Base-by-base conservation (phyloP, 2,329 filamentous ascomycete species). In the Periconia macrospinosa region DNA sequence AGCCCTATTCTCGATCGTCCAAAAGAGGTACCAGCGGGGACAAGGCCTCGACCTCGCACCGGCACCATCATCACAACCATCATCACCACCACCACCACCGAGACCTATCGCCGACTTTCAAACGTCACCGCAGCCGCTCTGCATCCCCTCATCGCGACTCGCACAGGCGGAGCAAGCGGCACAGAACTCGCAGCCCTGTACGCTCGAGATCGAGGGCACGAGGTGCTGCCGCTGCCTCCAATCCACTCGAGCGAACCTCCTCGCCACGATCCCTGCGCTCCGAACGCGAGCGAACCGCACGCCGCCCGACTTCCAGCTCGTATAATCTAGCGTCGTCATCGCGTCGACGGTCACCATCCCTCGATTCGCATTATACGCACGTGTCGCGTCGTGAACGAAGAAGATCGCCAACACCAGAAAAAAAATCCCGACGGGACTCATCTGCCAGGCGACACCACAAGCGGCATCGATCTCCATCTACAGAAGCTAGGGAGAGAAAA, bases 271-370 rank as follows among this genome's bases (percentile, higher is more conserved):
- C 61, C 19, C 50, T 54, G 41, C 69, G 67, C 54, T 57, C 63
- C 46, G 66, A 69, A 47, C 67, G 63, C 57, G 70, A 74, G 49
- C 65, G 67, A 58, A 55, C 61, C 14, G 54, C 66, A 52, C 67
- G 68, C 52, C 65, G 71, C 48, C 64, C 62, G 20, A 72, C 75
- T 17, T 72, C 73, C 49, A 70, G 72, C 54, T 62, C 67, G 23
- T 74, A 75, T 60, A 62, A 74, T 27, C 68, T 68, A 33, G 46
- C 58, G 0, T 53, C 61, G 8, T 51, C 68, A 13, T 59, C 63
- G 51, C 75, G 72, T 41, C 74, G 71, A 45, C 75, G 74, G 52
- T 79, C 76, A 35, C 72, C 65, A 14, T 78, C 77, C 14, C 63
- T 59, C 54, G 75, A 77, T 43, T 74, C 73, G 30, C 63, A 69